These are phyloP conservation scores for Clarireedia hainanense DNA, from an alignment of 2,329 filamentous ascomycete genomes.

Conservation along the genomic window DNA sequence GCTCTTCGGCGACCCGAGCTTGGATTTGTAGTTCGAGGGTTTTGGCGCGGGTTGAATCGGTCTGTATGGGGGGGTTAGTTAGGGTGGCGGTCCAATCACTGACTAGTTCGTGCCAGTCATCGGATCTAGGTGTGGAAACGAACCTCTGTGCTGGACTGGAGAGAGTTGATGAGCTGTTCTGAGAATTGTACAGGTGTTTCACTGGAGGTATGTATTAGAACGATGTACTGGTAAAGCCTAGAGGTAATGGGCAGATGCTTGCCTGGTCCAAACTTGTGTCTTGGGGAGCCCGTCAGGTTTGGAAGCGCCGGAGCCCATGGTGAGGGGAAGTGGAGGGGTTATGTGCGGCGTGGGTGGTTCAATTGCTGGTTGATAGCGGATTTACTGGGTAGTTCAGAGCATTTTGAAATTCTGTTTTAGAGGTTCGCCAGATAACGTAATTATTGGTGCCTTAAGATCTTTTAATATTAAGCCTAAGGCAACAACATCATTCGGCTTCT, in stretches of 20 bases:
- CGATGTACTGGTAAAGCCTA: background rate
- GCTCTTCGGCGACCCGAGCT: slow-evolving; percentile 75
- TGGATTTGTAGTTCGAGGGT: slow-evolving; percentile 82
- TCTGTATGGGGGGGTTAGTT: slow-evolving; percentile 45
- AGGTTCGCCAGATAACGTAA: slow-evolving; percentile 8
- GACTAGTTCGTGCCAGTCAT: too few relatives aligned
- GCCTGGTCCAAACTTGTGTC: slow-evolving; percentile 27
- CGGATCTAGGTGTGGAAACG: slow-evolving; percentile 17
- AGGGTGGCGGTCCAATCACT: slow-evolving; percentile 2
- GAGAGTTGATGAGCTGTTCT: slow-evolving; percentile 69
- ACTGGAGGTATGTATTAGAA: slow-evolving; percentile 31
- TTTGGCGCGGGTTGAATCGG: slow-evolving; percentile 78
- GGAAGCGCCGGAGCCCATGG: slow-evolving; percentile 27
- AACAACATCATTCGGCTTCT: background rate
- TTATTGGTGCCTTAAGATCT: background rate
- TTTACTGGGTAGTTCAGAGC: slow-evolving; percentile 4
- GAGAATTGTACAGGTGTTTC: slow-evolving; percentile 64
- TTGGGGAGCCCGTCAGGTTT: slow-evolving; percentile 23
- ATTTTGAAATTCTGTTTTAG: slow-evolving; percentile 12
- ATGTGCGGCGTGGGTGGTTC: slow-evolving; percentile 1
- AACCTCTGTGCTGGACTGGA: slow-evolving; percentile 84
- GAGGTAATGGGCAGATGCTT: background rate
- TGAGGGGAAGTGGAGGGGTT: slow-evolving; percentile 12
- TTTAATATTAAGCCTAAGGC: background rate
- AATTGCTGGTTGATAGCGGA: background rate